Conservation (phyloP, 139 green algal genomes). For the Chlorella sorokiniana region DNA sequence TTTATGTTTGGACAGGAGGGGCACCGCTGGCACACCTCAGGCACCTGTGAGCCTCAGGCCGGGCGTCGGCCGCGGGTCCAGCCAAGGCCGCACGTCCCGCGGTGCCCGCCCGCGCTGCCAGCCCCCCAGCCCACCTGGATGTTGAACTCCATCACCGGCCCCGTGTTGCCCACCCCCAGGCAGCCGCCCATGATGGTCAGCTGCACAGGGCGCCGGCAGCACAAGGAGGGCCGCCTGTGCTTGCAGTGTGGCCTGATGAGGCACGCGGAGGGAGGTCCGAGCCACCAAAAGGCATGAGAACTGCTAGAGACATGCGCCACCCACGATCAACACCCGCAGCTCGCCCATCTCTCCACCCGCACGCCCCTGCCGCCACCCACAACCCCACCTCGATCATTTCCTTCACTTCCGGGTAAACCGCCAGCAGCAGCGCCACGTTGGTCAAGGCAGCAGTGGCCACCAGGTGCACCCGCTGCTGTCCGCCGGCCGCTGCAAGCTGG, state of each 20-base stretch:
- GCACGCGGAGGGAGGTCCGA: too few species aligned
- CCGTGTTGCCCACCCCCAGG: conserved; percentile 74
- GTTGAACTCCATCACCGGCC: conserved; percentile 52
- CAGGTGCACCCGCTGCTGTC: conserved; percentile 51
- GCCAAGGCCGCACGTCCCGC: not conserved
- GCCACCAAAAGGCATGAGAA: not conserved
- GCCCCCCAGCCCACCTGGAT: conserved; percentile 35
- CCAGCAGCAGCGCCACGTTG: conserved; percentile 90
- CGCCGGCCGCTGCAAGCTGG: not conserved
- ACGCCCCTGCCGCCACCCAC: conserved; percentile 63
- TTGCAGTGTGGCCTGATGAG: not conserved
- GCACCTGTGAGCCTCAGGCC: too few species aligned
- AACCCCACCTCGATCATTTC: conserved; percentile 72
- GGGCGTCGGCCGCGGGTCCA: too few species aligned
- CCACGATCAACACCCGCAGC: too few species aligned
- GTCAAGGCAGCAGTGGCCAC: conserved; percentile 90
- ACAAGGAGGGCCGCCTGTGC: not conserved
- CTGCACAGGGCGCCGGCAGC: conserved; percentile 40
- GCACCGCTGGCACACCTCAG: too few species aligned
- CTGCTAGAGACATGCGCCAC: too few species aligned
- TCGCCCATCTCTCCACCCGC: too few species aligned
- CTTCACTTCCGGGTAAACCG: conserved; percentile 81
- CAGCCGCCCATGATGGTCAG: conserved; percentile 84
- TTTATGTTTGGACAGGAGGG: too few species aligned
- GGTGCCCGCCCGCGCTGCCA: not conserved